Percentiles rank a stretch among this genome's conserved stretches.
These are phyloP conservation scores for Puccinia coronata DNA, from an alignment of 1,284 basidiomycete genomes.

Conservation along the genomic window DNA sequence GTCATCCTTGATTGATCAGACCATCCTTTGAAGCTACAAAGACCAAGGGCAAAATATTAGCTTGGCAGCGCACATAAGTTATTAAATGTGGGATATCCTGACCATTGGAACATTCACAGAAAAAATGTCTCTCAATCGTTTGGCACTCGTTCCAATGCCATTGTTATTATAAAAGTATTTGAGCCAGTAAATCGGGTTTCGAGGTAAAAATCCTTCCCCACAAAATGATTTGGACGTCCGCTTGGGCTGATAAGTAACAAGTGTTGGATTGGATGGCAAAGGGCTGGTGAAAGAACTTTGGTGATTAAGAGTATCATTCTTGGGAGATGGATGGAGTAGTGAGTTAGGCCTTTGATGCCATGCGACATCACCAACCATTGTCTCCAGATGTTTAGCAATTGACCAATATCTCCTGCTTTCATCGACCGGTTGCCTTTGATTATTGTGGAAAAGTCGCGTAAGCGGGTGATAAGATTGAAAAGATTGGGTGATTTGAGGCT, in stretches of 20 bases:
- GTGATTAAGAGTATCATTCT: background rate
- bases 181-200: constrained; percentile 14
- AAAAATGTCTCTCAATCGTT: background rate
- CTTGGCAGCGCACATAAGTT: no score
- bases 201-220: constrained; percentile 16
- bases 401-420: constrained; percentile 15
- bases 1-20: constrained; percentile 6
- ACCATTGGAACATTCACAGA: background rate
- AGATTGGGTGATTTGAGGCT: no score
- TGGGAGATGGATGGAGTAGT: constrained; percentile 25
- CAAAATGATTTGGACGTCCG: background rate
- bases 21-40: constrained; percentile 13
- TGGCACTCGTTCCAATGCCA: background rate
- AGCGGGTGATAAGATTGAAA: background rate
- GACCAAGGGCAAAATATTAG: background rate
- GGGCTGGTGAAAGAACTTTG: background rate
- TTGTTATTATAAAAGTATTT: constrained; percentile 13
- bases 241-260: background rate
- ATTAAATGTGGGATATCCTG: background rate
- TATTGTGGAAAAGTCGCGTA: constrained; percentile 16
- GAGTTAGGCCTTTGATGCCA: background rate
- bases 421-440: constrained; percentile 8
- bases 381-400: constrained; percentile 7
- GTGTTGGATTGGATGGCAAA: background rate
- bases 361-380: constrained; percentile 14